These are phyloP conservation scores for Dioscorea alata DNA, from an alignment of 106 monocot species.

Conservation along the genomic window DNA sequence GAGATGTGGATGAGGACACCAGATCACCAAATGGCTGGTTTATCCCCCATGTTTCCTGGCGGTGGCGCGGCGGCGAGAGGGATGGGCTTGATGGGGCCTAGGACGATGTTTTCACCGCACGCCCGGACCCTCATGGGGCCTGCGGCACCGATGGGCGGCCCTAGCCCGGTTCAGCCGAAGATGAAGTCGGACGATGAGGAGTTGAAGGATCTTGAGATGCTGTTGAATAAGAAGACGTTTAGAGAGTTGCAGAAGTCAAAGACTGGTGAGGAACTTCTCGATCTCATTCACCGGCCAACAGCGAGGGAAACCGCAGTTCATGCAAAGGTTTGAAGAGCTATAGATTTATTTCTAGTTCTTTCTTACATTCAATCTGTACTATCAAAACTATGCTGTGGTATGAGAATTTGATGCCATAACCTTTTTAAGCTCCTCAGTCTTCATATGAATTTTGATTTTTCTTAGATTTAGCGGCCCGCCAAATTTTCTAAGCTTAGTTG, in stretches of 20 bases:
- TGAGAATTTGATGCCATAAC: too few relatives aligned
- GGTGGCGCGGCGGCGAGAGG: constrained; percentile 19
- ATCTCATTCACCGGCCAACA: constrained; percentile 95
- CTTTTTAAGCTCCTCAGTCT: too few relatives aligned
- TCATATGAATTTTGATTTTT: too few relatives aligned
- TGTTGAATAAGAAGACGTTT: constrained; percentile 91
- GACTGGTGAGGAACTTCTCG: constrained; percentile 97
- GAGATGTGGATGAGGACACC: constrained; percentile 61
- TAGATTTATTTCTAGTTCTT: too few relatives aligned
- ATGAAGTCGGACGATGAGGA: constrained; percentile 81
- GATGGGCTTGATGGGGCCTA: constrained; percentile 38
- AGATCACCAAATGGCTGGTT: constrained; percentile 37
- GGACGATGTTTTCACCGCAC: constrained; percentile 48
- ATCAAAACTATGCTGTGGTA: too few relatives aligned
- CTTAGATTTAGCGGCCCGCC: too few relatives aligned
- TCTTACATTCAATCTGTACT: too few relatives aligned
- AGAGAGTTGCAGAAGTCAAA: constrained; percentile 87
- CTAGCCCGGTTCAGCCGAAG: constrained; percentile 25
- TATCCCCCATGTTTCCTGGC: constrained; percentile 25
- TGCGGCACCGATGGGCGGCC: constrained; percentile 14
- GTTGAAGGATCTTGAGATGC: constrained; percentile 80
- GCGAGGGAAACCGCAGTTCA: constrained; percentile 95
- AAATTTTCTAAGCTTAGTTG: too few relatives aligned
- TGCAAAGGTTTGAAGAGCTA: constrained; percentile 59
- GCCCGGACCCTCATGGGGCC: constrained; percentile 41